Percentiles rank a stretch among this genome's conserved stretches.
Conservation (phyloP, 2,329 filamentous ascomycete species). For the Ophiocordyceps robertsii region DNA sequence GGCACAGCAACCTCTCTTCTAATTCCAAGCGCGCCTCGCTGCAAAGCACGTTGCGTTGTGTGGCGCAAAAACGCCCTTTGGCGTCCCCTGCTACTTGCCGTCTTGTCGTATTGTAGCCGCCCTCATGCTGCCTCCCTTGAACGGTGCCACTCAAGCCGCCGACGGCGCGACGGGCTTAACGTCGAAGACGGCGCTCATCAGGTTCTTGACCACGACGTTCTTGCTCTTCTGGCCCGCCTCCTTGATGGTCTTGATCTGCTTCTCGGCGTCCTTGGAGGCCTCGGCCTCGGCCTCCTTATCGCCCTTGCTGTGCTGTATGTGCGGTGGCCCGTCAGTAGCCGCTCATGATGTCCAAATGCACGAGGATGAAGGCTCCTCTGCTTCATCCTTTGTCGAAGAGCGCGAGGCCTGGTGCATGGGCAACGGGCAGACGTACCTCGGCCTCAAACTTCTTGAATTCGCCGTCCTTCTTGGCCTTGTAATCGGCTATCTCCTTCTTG, state of each 20-base stretch:
- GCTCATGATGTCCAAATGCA: too few relatives aligned
- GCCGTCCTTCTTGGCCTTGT: conserved; percentile 77
- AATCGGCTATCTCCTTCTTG: conserved; percentile 94
- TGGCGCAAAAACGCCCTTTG: too few relatives aligned
- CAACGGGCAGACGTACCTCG: conserved; percentile 27
- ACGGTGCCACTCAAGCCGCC: conserved; percentile 10
- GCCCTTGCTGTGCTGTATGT: conserved; percentile 68
- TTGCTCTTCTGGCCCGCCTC: conserved; percentile 68
- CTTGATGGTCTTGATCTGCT: conserved; percentile 70
- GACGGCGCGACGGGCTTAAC: conserved; percentile 53
- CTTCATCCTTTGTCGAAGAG: too few relatives aligned
- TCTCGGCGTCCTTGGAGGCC: background rate
- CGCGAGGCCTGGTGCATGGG: too few relatives aligned
- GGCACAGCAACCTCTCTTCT: too few relatives aligned
- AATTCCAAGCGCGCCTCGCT: background rate
- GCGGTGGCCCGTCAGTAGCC: background rate
- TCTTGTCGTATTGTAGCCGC: background rate
- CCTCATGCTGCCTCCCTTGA: background rate
- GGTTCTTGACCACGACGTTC: conserved; percentile 65
- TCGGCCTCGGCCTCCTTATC: conserved; percentile 62
- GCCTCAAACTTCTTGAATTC: conserved; percentile 94
- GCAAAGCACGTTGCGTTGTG: background rate
- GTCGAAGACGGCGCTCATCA: conserved; percentile 75
- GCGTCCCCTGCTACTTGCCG: background rate
- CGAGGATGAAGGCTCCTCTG: too few relatives aligned